Percentiles rank a stretch among this genome's conserved stretches.
phyloP scores from a whole-genome alignment of 257 asterid genomes.

The Nicotiana tomentosiformis region DNA sequence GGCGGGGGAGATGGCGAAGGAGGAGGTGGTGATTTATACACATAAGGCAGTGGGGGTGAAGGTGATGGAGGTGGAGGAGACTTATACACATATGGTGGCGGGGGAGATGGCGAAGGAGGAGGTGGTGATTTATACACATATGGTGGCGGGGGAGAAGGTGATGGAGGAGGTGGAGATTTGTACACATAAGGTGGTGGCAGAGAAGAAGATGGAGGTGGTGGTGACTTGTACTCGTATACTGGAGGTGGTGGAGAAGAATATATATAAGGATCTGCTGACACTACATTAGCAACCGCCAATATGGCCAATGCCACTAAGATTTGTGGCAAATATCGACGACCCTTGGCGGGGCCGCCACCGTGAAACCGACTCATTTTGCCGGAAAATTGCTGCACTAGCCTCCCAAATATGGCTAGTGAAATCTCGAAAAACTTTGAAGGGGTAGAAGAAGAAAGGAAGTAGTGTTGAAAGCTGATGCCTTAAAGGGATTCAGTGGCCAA shows the following conservation, averaged over 20 bases:
- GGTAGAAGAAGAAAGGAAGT: not conserved
- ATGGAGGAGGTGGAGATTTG: not conserved
- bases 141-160: no score
- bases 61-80: no score
- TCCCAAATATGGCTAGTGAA: not conserved
- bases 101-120: not conserved
- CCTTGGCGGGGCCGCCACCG: not conserved
- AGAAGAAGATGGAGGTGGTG: not conserved
- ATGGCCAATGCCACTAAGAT: not conserved
- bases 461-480: not conserved
- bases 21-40: no score
- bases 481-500: not conserved
- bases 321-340: not conserved
- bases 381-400: not conserved
- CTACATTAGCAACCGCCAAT: not conserved
- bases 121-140: not conserved
- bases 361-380: not conserved
- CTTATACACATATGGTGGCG: no score
- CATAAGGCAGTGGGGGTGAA: no score
- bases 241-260: slow-evolving; percentile 3
- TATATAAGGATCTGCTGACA: not conserved
- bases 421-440: not conserved
- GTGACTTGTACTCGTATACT: not conserved
- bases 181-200: not conserved
- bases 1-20: no score